Base-by-base conservation (phyloP, 2,329 filamentous ascomycete genomes). In the Tolypocladium album region DNA sequence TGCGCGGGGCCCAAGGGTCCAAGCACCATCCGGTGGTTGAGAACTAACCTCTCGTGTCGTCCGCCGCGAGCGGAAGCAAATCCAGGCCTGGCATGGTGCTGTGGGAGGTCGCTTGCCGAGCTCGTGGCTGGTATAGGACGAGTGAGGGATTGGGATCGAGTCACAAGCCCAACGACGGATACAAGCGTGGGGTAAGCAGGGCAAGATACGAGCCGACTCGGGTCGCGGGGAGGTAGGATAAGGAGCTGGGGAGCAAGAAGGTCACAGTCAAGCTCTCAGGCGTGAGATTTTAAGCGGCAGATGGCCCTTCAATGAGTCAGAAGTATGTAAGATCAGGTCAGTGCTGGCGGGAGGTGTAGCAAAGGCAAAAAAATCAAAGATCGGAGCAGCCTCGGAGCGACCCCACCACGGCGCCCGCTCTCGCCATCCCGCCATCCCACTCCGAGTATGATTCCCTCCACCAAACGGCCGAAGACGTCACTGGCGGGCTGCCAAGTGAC, bases 41-140 rank as follows among this genome's bases (percentile, higher is more conserved):
- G 61, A 20, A 72, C 74, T 74, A 57, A 76, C 74, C 70, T 72
- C 74, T 71, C 58, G 73, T 75, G 62, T 81, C 78, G 69, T 81
- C 79, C 57, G 77, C 74, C 62, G 72, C 71, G 61, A 76, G 71
- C 59, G 75, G 71, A 60, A 69, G 67, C 67, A 75, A 73, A 57
- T 77, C 72, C 63, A 73, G 65, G 66, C 72, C 74, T 62, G 77
- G 71, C 77, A 79, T 78, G 55, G 58, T 73, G 63, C 50, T 36
- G 50, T 55, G 50, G 11, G 50, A 38, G 50, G 11, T 34, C 13
- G 50, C 20, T 36, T 12, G 31, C 31, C 9, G 50, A 34, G 50
- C 27, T 53, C 27, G 20, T 36, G 50, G 8, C 13, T 17, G 50
- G 50, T 36, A 47, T 34, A 3, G 40, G 7, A 24, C 11, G 15